Conservation (phyloP, 352 stramenopile species). For the Globisporangium lucens region DNA sequence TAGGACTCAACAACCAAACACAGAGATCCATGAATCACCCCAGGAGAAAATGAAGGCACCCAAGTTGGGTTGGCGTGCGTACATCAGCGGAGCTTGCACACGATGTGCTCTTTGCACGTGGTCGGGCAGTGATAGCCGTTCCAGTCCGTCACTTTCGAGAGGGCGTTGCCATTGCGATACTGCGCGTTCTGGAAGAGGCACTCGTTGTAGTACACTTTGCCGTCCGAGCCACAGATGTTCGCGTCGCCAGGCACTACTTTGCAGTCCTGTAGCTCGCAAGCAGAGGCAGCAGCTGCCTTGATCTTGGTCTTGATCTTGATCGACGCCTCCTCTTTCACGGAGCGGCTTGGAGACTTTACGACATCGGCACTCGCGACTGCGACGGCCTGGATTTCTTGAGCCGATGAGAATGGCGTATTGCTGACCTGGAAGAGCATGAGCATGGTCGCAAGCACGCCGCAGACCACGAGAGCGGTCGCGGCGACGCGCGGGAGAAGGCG, state of each 20-base stretch:
- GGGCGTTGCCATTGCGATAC: slow-evolving; percentile 21
- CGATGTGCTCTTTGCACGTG: slow-evolving; percentile 26
- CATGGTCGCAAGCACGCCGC: background rate
- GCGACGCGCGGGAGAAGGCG: background rate
- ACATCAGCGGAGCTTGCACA: too few relatives aligned
- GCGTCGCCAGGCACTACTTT: background rate
- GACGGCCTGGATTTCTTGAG: background rate
- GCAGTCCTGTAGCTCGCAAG: background rate
- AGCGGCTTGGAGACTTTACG: too few relatives aligned
- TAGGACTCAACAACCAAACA: too few relatives aligned
- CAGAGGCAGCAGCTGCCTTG: background rate
- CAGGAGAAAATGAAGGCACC: too few relatives aligned
- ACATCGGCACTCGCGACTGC: background rate
- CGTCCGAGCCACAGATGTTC: slow-evolving; percentile 27
- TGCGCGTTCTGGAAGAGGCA: slow-evolving; percentile 29
- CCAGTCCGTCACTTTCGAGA: slow-evolving; percentile 21
- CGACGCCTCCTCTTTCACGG: too few relatives aligned
- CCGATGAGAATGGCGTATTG: background rate
- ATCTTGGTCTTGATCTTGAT: too few relatives aligned
- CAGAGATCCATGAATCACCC: too few relatives aligned
- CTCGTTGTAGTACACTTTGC: slow-evolving; percentile 31
- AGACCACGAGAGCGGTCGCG: background rate
- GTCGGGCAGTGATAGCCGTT: slow-evolving; percentile 31
- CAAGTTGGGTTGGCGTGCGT: too few relatives aligned
- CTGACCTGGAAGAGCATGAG: background rate